Conservation (phyloP, 306 rosid genomes). For the Urtica urens region DNA sequence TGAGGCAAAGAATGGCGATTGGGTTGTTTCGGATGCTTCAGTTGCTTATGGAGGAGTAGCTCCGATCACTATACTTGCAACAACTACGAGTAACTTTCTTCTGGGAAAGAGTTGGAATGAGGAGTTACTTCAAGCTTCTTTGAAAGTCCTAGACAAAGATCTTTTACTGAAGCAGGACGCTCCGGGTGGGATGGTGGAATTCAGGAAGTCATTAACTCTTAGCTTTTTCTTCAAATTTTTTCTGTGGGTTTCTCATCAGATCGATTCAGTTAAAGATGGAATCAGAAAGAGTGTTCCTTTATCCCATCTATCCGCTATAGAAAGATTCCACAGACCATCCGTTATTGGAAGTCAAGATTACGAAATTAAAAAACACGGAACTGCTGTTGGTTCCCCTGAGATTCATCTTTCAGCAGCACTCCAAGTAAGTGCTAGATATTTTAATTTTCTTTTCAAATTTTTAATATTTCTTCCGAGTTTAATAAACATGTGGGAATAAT, state of each 20-base stretch:
- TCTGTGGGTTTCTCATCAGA: slow-evolving; percentile 86
- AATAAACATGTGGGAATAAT: slow-evolving; percentile 4
- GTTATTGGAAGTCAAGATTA: slow-evolving; percentile 70
- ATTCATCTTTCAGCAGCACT: slow-evolving; percentile 86
- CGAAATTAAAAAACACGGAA: slow-evolving; percentile 67
- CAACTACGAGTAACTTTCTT: slow-evolving; percentile 51
- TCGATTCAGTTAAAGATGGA: slow-evolving; percentile 27
- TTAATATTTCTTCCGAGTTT: background rate
- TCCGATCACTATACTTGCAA: slow-evolving; percentile 58
- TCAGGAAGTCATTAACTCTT: slow-evolving; percentile 60
- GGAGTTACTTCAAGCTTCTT: slow-evolving; percentile 53
- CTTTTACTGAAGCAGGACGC: slow-evolving; percentile 54
- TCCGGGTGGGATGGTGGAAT: slow-evolving; percentile 98
- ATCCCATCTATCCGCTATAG: slow-evolving; percentile 71
- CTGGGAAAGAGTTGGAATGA: slow-evolving; percentile 70
- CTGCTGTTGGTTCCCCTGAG: slow-evolving; percentile 90
- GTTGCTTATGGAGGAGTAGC: slow-evolving; percentile 94
- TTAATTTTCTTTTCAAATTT: background rate
- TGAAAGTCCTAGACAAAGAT: slow-evolving; percentile 50
- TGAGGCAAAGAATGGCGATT: slow-evolving; percentile 33
- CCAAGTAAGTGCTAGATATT: slow-evolving; percentile 35
- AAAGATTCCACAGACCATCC: slow-evolving; percentile 68
- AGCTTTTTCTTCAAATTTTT: slow-evolving; percentile 89
- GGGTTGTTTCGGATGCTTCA: slow-evolving; percentile 70
- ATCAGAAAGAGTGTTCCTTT: slow-evolving; percentile 35